Conservation (phyloP, 371 early-diverging fungal species). For the Phascolomyces articulosus region DNA sequence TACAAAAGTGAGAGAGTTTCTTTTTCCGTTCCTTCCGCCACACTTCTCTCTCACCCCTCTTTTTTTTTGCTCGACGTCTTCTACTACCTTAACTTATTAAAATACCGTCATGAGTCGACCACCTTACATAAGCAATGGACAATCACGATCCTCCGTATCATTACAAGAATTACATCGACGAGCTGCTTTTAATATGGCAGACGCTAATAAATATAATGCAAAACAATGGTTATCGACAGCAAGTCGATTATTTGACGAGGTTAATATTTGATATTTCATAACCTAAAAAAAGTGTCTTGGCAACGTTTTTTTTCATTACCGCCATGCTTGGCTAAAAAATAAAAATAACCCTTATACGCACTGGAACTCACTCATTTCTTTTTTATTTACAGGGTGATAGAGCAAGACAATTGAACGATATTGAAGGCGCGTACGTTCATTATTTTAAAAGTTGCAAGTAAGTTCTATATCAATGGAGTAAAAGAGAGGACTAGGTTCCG, state of each 20-base stretch:
- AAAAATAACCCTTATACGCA: background rate
- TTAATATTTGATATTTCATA: too few relatives aligned
- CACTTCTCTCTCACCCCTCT: too few relatives aligned
- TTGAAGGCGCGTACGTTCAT: conserved; percentile 49
- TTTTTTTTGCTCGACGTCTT: background rate
- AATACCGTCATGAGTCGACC: background rate
- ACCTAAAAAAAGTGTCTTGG: conserved; percentile 5
- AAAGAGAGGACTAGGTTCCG: too few relatives aligned
- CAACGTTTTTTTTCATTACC: background rate
- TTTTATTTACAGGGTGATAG: conserved; percentile 32
- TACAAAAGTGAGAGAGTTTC: too few relatives aligned
- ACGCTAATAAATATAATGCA: conserved; percentile 20
- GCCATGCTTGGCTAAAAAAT: background rate
- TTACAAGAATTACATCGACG: conserved; percentile 16
- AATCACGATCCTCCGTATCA: background rate
- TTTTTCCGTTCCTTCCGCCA: too few relatives aligned
- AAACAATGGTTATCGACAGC: conserved; percentile 18
- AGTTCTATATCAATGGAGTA: conserved; percentile 12
- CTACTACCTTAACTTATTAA: background rate
- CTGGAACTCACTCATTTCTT: background rate
- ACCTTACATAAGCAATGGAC: conserved; percentile 5
- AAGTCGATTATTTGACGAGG: conserved; percentile 21
- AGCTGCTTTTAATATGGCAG: conserved; percentile 16
- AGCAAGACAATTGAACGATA: conserved; percentile 31
- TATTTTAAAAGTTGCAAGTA: conserved; percentile 52